phyloP scores from a whole-genome alignment of 2,329 filamentous ascomycete genomes.

The Phyllosticta ampelicida region DNA sequence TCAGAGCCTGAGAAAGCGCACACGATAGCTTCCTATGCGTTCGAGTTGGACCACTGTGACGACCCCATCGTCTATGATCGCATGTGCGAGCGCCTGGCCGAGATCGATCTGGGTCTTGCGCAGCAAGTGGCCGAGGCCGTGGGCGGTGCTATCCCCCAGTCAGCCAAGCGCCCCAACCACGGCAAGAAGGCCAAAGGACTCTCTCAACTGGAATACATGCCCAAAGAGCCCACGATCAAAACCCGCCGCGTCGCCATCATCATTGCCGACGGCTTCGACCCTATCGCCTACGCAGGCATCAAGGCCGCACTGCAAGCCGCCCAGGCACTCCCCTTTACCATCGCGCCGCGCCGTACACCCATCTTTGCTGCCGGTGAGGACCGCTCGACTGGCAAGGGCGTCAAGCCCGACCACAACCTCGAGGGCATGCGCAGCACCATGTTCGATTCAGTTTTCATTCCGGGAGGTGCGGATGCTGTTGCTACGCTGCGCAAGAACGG shows the following conservation, averaged over 20 bases:
- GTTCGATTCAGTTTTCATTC: slow-evolving; percentile 71
- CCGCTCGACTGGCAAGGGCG: slow-evolving; percentile 40
- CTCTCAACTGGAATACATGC: slow-evolving; percentile 58
- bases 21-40: slow-evolving; percentile 49
- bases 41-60: slow-evolving; percentile 73
- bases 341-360: slow-evolving; percentile 55
- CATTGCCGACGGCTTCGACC: slow-evolving; percentile 67
- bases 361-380: slow-evolving; percentile 53
- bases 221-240: slow-evolving; percentile 54
- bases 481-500: slow-evolving; percentile 57
- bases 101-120: slow-evolving; percentile 62
- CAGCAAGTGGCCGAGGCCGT: slow-evolving; percentile 59
- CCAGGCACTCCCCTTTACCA: slow-evolving; percentile 59
- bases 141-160: slow-evolving; percentile 49
- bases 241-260: slow-evolving; percentile 65
- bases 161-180: slow-evolving; percentile 47
- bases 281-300: slow-evolving; percentile 52
- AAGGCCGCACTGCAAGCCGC: slow-evolving; percentile 52
- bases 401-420: slow-evolving; percentile 65
- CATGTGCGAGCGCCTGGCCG: slow-evolving; percentile 54
- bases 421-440: slow-evolving; percentile 70
- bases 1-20: slow-evolving; percentile 55
- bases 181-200: slow-evolving; percentile 57
- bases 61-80: slow-evolving; percentile 66
- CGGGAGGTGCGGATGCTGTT: slow-evolving; percentile 56